Evolutionary conservation across 2,329 filamentous ascomycete genomes (phyloP).

Genomic region (Colletotrichum falcatum): DNA sequence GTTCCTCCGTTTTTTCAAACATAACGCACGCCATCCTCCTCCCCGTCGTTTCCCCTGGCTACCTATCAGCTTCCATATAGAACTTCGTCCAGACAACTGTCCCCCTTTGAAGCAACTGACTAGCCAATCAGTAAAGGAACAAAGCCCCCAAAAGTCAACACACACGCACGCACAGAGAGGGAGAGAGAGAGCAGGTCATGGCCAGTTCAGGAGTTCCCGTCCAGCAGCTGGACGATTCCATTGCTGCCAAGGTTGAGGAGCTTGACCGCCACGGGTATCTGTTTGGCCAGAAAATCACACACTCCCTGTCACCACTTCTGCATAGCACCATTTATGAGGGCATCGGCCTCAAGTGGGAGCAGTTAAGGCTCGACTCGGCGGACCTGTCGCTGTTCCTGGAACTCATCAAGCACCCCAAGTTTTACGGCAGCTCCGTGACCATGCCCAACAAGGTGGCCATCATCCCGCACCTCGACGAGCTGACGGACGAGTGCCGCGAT

Average conservation of each 20-base stretch:
- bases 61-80: not conserved
- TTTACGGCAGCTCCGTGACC: slow-evolving; percentile 79
- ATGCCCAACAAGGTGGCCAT: slow-evolving; percentile 89
- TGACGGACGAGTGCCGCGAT: slow-evolving; percentile 78
- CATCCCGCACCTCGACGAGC: slow-evolving; percentile 76
- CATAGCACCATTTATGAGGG: slow-evolving; percentile 66
- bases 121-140: not conserved
- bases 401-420: slow-evolving; percentile 67
- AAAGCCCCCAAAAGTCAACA: too few species aligned
- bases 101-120: not conserved
- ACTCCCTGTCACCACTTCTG: slow-evolving; percentile 67
- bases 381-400: slow-evolving; percentile 62
- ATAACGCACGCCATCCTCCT: not conserved
- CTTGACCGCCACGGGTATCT: slow-evolving; percentile 64
- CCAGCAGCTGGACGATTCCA: slow-evolving; percentile 33
- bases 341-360: slow-evolving; percentile 63
- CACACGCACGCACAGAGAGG: too few species aligned
- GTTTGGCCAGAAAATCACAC: slow-evolving; percentile 67
- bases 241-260: slow-evolving; percentile 40
- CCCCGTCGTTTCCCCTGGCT: not conserved
- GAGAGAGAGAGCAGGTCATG: not conserved
- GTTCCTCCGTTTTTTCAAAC: not conserved
- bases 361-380: slow-evolving; percentile 64
- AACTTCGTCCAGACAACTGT: slow-evolving; percentile 10
- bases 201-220: slow-evolving; percentile 10